Evolutionary conservation across 768 basidiomycete species (phyloP).

Genomic region (Phanerochaete carnosa): DNA sequence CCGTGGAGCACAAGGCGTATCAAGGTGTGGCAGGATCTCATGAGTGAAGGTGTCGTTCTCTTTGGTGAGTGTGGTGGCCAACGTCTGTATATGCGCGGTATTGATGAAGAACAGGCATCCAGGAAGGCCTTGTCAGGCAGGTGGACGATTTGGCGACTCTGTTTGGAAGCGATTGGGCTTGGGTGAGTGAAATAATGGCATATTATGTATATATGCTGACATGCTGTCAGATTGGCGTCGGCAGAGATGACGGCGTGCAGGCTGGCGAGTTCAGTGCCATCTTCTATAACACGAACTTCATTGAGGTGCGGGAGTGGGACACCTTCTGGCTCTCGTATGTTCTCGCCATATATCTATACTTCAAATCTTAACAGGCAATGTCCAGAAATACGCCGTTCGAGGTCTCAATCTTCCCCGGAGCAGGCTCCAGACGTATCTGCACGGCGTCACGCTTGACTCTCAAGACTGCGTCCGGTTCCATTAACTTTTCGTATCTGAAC

Average conservation of each 20-base stretch:
- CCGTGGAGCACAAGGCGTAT: constrained; percentile 54
- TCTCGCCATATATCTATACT: background rate
- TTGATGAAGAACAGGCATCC: constrained; percentile 36
- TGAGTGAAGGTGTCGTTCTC: constrained; percentile 37
- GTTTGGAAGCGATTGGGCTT: constrained; percentile 51
- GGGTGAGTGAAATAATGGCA: constrained; percentile 33
- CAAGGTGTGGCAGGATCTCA: constrained; percentile 43
- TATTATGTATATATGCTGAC: background rate
- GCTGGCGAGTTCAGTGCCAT: constrained; percentile 62
- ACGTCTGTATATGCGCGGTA: background rate
- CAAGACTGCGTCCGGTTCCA: constrained; percentile 5
- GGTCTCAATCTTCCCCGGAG: constrained; percentile 48
- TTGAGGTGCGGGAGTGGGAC: constrained; percentile 39
- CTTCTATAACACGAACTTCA: constrained; percentile 49
- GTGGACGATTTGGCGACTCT: constrained; percentile 52
- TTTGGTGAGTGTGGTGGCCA: constrained; percentile 30
- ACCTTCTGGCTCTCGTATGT: constrained; percentile 57
- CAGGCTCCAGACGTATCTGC: constrained; percentile 47
- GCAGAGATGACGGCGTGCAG: constrained; percentile 53
- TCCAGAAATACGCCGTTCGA: constrained; percentile 43
- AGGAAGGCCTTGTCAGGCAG: constrained; percentile 54
- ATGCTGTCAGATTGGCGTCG: constrained; percentile 50
- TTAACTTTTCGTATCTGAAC: constrained; percentile 43
- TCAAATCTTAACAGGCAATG: background rate
- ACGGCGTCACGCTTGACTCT: constrained; percentile 39